Evolutionary conservation across 2,329 filamentous ascomycete genomes (phyloP), one percentile per base, ranked within the genome.

Genomic region (Pezicula radicicola): DNA sequence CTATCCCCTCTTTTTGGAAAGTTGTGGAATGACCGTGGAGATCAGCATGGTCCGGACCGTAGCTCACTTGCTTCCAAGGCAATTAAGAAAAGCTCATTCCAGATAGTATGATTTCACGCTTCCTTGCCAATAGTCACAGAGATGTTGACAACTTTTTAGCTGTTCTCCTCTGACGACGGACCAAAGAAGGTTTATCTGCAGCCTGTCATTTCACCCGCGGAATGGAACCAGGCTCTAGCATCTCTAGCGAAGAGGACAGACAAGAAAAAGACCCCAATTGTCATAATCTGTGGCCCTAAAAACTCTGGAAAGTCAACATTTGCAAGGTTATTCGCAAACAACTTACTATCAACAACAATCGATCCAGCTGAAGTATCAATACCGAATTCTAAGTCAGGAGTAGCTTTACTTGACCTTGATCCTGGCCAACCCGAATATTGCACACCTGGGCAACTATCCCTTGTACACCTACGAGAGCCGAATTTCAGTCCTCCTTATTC

Each of bases 251-350:
- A 61, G 35, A 60, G 60, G 10, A 72, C 67, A 46, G 69, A 66
- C 37, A 65, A 63, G 13, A 66, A 7, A 12, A 33, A 62, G 6
- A 65, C 68, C 43, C 67, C 67, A 2, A 71, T 73, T 2, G 72
- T 82, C 6, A 72, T 91, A 55, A 72, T 90, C 3, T 85, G 85
- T 46, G 88, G 88, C 0, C 81, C 85, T 0, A 88, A 90, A 57
- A 84, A 81, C 1, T 83, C 87, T 3, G 88, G 88, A 2, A 92
- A 92, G 63, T 91, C 88, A 1, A 91, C 87, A 0, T 88, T 91
- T 64, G 79, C 81, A 12, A 81, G 80, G 45, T 67, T 90, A 4
- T 71, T 92, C 2, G 70, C 78, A 8, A 92, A 92, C 62, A 78
- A 81, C 10, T 70, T 89, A 8, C 68, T 89, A 61, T 61, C 60